A percentile compares a stretch with the other conserved stretches of the same genome.
These are phyloP conservation scores for Neopestalotiopsis rosae DNA, from an alignment of 2,329 filamentous ascomycete genomes.

Conservation along the genomic window DNA sequence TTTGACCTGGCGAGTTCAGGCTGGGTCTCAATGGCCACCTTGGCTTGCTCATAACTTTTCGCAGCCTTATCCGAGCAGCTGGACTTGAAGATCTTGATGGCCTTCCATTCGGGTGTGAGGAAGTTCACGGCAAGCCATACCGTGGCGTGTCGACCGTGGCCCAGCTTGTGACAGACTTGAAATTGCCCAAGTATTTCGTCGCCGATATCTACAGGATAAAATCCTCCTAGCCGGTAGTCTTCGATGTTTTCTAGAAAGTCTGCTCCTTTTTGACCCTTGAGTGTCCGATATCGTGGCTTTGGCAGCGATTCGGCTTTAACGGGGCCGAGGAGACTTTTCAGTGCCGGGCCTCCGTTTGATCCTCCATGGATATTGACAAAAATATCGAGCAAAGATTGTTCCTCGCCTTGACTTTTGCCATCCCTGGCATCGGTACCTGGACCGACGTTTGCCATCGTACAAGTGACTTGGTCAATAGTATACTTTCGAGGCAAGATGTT, in stretches of 20 bases:
- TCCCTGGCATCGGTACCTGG: background rate
- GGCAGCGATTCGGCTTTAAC: background rate
- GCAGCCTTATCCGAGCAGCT: background rate
- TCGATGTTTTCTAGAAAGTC: constrained; percentile 2
- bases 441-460: background rate
- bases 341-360: background rate
- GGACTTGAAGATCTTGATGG: constrained; percentile 16
- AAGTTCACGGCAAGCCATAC: constrained; percentile 18
- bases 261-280: background rate
- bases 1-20: background rate
- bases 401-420: background rate
- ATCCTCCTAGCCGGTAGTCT: constrained; percentile 9
- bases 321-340: background rate
- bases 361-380: background rate
- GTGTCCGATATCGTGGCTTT: background rate
- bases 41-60: background rate
- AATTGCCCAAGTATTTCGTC: constrained; percentile 11
- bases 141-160: constrained; percentile 14
- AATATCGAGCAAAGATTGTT: background rate
- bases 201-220: constrained; percentile 17
- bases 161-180: constrained; percentile 18
- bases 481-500: background rate
- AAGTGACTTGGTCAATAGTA: background rate
- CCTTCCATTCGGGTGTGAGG: constrained; percentile 9
- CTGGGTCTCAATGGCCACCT: background rate